Conservation (phyloP, 2,329 filamentous ascomycete genomes). For the Talaromyces sp. region DNA sequence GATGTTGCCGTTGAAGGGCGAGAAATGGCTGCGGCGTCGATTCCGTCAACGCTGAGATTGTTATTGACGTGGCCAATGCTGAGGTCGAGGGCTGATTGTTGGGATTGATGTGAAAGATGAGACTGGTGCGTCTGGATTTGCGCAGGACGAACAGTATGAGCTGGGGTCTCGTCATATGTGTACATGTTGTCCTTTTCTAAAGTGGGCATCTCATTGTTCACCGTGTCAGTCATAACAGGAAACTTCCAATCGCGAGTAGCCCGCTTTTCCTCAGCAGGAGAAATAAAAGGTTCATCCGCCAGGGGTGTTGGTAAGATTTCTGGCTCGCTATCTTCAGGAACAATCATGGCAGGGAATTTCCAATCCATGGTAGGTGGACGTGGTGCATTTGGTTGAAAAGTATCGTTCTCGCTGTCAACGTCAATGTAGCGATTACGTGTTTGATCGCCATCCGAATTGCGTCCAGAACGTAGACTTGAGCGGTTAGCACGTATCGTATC, state of each 20-base stretch:
- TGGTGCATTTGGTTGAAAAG: slow-evolving; percentile 32
- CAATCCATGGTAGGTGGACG: slow-evolving; percentile 48
- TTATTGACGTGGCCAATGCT: slow-evolving; percentile 25
- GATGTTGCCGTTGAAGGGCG: slow-evolving; percentile 40
- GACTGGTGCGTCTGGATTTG: slow-evolving; percentile 8
- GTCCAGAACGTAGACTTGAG: slow-evolving; percentile 46
- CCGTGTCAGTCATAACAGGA: slow-evolving; percentile 38
- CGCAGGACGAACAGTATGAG: slow-evolving; percentile 34
- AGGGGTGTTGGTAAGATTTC: slow-evolving; percentile 6
- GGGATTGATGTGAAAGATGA: slow-evolving; percentile 2
- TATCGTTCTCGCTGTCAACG: slow-evolving; percentile 22
- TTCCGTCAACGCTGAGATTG: slow-evolving; percentile 18
- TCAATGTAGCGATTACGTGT: slow-evolving; percentile 29
- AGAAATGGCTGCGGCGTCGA: slow-evolving; percentile 22
- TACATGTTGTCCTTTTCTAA: neutral
- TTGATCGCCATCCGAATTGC: slow-evolving; percentile 36
- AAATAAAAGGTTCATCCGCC: neutral
- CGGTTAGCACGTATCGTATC: slow-evolving; percentile 57
- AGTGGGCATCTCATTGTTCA: slow-evolving; percentile 12
- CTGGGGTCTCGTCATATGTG: slow-evolving; percentile 22
- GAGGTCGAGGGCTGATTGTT: slow-evolving; percentile 21
- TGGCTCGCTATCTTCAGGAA: slow-evolving; percentile 26
- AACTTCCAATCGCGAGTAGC: slow-evolving; percentile 56
- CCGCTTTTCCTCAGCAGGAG: slow-evolving; percentile 28
- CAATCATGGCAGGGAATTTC: slow-evolving; percentile 43